Base-by-base conservation (phyloP, 108 stramenopile species). In the Cyclotella sp. region DNA sequence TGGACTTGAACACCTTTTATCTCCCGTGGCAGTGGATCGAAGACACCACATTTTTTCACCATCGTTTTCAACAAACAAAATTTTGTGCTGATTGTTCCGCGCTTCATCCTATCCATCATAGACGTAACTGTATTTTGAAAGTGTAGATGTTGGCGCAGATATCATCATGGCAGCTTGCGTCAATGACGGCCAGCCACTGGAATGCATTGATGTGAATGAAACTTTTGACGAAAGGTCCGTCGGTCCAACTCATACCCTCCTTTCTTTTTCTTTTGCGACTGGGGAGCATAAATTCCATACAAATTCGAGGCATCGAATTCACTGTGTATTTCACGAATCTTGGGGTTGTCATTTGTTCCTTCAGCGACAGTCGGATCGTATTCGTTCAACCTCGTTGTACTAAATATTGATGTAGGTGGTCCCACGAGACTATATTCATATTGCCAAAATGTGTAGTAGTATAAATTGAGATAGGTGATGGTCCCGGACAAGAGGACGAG, bases 381-480 rank as follows among this genome's bases (percentile, higher is more conserved):
- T 9, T 51, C 29, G 39, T 65, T 29, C 29, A 16, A 26, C 16
- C 14, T 44, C 9, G 34, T 46, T 9, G 19, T 11, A 63, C 24
- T 43, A 19, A 27, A 14, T 28, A 53, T 19, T 43, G 68, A 45
- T 0, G 61, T 9, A 26, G 39, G 34, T 14, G 70, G 81, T 13
- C 70, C 81, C 11, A 82, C 81, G 45, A 82, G 62, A 58, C 75
- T 76, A 51, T 72, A 76, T 54, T 82, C 81, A 40, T 75, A 60
- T 22, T 60, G 65, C 39, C 64, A 57, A 45, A 39, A 72, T 19
- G 81, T 63, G 19, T 75, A 61, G 39, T 76, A 57, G 45, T 69
- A 54, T 12, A 83, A 62, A 62, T 83, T 67, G 15, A 79, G 74
- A 41, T 80, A 83, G 3, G 78, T 76, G 41, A 68, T 18, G 1